phyloP scores from a whole-genome alignment of 805 yeast species.

The Suhomyces sp. region DNA sequence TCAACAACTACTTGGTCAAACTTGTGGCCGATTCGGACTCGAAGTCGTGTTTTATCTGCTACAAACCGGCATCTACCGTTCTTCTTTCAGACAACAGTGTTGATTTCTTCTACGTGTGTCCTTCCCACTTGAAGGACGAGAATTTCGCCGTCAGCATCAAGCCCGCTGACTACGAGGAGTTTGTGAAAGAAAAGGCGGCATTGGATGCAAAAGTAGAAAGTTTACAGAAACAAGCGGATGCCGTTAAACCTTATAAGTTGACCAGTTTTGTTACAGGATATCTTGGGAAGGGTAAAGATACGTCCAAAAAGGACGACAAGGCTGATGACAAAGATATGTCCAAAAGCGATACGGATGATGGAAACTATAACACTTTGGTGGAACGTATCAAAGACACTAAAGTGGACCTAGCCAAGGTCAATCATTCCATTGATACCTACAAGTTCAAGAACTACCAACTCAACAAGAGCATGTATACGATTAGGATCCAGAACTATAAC shows the following conservation, averaged over 20 bases:
- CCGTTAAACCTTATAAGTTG: conserved; percentile 31
- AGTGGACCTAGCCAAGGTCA: conserved; percentile 1
- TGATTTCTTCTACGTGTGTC: conserved; percentile 57
- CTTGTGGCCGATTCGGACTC: conserved; percentile 42
- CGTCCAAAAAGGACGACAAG: conserved; percentile 20
- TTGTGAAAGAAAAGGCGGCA: conserved; percentile 20
- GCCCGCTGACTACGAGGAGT: conserved; percentile 32
- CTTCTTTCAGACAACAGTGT: conserved; percentile 44
- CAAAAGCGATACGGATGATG: conserved; percentile 13
- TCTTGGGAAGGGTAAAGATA: conserved; percentile 8
- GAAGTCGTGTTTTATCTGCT: conserved; percentile 52
- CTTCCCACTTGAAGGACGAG: conserved; percentile 45
- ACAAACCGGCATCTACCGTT: conserved; percentile 47
- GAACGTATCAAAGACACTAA: conserved; percentile 1
- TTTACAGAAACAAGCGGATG: conserved; percentile 23
- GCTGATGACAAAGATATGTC: conserved; percentile 21
- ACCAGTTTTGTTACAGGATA: conserved; percentile 15
- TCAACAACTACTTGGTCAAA: conserved; percentile 43
- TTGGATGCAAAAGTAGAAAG: conserved; percentile 19
- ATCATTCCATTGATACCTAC: conserved; percentile 22
- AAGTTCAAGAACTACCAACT: conserved; percentile 40
- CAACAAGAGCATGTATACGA: conserved; percentile 41
- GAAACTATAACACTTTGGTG: conserved; percentile 18
- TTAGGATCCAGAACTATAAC: conserved; percentile 35
- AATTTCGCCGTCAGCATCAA: conserved; percentile 44